These are phyloP conservation scores for Phytophthora gonapodyides DNA, from an alignment of 352 stramenopile genomes.

Conservation along the genomic window DNA sequence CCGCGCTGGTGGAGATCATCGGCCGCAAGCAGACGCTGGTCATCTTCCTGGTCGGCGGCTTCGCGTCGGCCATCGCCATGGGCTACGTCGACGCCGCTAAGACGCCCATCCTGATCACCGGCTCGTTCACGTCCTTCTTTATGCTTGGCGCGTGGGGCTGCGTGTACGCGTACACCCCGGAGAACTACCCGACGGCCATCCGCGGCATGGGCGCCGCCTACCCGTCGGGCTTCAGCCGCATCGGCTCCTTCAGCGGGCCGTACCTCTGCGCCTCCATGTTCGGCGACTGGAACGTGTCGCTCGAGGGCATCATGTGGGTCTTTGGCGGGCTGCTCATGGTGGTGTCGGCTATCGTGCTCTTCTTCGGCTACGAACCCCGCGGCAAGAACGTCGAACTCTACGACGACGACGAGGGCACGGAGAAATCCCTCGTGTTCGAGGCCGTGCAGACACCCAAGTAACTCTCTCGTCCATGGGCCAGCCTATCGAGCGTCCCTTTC, in stretches of 20 bases:
- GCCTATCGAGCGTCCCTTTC: background rate
- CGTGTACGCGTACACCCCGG: conserved; percentile 73
- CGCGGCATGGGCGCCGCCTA: conserved; percentile 73
- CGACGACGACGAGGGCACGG: conserved; percentile 25
- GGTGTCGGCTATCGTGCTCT: conserved; percentile 49
- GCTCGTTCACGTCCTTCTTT: conserved; percentile 68
- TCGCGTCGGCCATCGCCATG: conserved; percentile 58
- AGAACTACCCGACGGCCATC: conserved; percentile 78
- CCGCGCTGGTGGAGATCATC: conserved; percentile 55
- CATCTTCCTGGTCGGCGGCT: conserved; percentile 52
- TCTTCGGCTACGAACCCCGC: conserved; percentile 73
- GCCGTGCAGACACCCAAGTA: conserved; percentile 35
- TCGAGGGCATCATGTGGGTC: conserved; percentile 74
- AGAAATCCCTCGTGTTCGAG: conserved; percentile 32
- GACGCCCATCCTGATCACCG: conserved; percentile 48
- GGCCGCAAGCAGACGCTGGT: conserved; percentile 62
- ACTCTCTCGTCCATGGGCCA: background rate
- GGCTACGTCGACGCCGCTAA: conserved; percentile 58
- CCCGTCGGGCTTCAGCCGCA: conserved; percentile 65
- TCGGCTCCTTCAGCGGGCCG: conserved; percentile 64
- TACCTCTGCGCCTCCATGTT: conserved; percentile 75
- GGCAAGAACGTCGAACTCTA: conserved; percentile 72
- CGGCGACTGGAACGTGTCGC: conserved; percentile 51
- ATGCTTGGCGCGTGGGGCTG: conserved; percentile 70
- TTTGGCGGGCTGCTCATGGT: conserved; percentile 68